Conservation (phyloP, 441 rosid species). For the Macaranga tanarius region DNA sequence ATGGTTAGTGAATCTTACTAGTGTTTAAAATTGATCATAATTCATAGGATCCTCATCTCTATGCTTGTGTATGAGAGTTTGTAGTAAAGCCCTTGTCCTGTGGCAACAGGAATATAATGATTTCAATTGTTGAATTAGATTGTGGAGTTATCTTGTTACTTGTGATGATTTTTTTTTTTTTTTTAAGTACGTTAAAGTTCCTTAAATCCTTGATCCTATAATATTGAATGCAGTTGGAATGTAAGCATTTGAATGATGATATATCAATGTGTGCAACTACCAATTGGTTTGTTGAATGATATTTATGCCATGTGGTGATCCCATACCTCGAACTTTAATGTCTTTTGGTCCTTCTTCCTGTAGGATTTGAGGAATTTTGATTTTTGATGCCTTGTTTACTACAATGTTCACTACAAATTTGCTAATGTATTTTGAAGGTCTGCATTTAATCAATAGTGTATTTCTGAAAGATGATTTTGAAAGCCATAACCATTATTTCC, state of each 20-base stretch:
- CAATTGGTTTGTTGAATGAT: neutral
- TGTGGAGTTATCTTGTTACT: neutral
- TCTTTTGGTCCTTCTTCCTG: neutral
- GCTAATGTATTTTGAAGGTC: neutral
- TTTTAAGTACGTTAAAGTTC: neutral
- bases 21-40: neutral
- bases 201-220: neutral
- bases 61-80: neutral
- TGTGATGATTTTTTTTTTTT: neutral
- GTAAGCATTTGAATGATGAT: neutral
- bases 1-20: neutral
- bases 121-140: neutral
- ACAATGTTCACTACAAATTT: neutral
- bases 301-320: neutral
- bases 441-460: neutral
- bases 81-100: neutral
- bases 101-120: neutral
- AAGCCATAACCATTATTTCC: neutral
- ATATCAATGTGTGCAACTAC: neutral
- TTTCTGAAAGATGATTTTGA: neutral
- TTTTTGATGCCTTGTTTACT: slow-evolving; percentile 1
- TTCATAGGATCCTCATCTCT: neutral
- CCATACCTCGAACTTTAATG: neutral
- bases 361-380: neutral
- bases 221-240: neutral